phyloP scores from a whole-genome alignment of 2,329 filamentous ascomycete species.

The Microdochium trichocladiopsis region DNA sequence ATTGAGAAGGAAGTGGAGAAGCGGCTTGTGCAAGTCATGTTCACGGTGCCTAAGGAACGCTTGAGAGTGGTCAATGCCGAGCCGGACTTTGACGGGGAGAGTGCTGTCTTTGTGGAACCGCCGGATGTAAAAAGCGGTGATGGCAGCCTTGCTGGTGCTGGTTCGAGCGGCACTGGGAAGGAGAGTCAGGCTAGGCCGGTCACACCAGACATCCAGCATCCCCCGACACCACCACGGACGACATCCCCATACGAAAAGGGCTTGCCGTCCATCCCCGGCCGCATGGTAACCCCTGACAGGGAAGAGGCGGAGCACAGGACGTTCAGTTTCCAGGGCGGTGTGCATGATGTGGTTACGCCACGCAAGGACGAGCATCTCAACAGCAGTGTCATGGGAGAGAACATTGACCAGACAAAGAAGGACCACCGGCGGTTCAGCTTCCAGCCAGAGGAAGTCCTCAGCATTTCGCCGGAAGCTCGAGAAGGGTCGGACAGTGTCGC shows the following conservation, averaged over 20 bases:
- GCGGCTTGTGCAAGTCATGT: slow-evolving; percentile 76
- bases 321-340: not conserved
- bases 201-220: not conserved
- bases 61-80: slow-evolving; percentile 86
- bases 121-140: slow-evolving; percentile 14
- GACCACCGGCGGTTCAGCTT: slow-evolving; percentile 1
- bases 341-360: not conserved
- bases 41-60: slow-evolving; percentile 83
- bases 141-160: slow-evolving; percentile 1
- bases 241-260: not conserved
- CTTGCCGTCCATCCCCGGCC: not conserved
- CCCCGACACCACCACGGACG: not conserved
- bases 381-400: not conserved
- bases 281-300: not conserved
- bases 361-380: not conserved
- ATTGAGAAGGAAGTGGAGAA: slow-evolving; percentile 67
- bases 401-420: not conserved
- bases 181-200: not conserved
- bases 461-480: not conserved
- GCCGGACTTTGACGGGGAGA: slow-evolving; percentile 33
- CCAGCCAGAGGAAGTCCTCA: not conserved
- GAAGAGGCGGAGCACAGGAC: not conserved
- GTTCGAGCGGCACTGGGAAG: slow-evolving; percentile 2
- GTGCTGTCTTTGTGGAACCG: slow-evolving; percentile 35
- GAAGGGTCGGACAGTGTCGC: not conserved